Percentiles rank a stretch among this genome's conserved stretches.
phyloP scores from a whole-genome alignment of 495 filamentous ascomycete genomes.

The Cladorrhinum samala region DNA sequence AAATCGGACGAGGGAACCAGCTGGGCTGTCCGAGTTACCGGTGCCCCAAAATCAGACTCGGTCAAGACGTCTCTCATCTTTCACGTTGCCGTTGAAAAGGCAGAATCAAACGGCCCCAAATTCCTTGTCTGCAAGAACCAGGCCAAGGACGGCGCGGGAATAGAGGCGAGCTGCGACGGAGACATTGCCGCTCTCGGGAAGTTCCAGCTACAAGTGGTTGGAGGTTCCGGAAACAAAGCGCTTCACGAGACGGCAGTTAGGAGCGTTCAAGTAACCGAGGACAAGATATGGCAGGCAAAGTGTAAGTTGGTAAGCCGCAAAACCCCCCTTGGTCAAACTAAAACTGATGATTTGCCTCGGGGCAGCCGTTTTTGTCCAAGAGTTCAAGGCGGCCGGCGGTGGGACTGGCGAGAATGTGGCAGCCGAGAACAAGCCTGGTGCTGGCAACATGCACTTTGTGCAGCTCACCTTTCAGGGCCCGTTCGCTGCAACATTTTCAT shows the following conservation, averaged over 20 bases:
- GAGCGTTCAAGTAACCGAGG: conserved; percentile 10
- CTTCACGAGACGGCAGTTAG: conserved; percentile 23
- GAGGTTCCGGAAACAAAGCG: conserved; percentile 37
- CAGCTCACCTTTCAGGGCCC: conserved; percentile 83
- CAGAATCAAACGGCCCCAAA: conserved; percentile 53
- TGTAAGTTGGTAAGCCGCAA: not conserved
- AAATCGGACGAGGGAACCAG: conserved; percentile 78
- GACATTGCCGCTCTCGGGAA: conserved; percentile 9
- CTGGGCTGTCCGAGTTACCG: conserved; percentile 81
- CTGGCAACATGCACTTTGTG: conserved; percentile 75
- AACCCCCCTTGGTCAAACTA: too few species aligned
- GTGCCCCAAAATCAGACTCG: conserved; percentile 61
- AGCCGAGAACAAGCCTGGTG: conserved; percentile 54
- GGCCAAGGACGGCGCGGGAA: conserved; percentile 52
- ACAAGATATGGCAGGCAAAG: conserved; percentile 19
- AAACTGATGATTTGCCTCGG: not conserved
- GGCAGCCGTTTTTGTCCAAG: conserved; percentile 10
- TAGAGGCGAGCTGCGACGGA: conserved; percentile 29
- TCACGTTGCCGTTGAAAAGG: conserved; percentile 63
- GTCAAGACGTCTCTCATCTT: conserved; percentile 74
- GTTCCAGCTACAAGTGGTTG: conserved; percentile 11
- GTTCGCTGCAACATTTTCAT: conserved; percentile 49
- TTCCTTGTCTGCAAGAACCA: conserved; percentile 42
- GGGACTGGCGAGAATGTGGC: conserved; percentile 47
- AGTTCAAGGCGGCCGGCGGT: not conserved